These are phyloP conservation scores for Rosa chinensis DNA, from an alignment of 306 rosid genomes.

Conservation along the genomic window DNA sequence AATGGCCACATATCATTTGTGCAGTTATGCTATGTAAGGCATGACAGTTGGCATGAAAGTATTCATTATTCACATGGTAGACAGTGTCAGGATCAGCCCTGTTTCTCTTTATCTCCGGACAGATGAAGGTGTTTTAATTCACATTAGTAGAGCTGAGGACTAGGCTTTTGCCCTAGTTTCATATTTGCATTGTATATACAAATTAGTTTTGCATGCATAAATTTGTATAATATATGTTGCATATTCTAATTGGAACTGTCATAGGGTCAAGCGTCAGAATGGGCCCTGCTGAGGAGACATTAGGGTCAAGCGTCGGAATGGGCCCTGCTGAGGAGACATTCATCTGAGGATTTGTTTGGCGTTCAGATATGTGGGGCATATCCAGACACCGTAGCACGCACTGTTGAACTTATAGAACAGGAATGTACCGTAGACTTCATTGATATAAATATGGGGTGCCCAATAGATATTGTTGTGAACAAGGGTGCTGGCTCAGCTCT, in stretches of 20 bases:
- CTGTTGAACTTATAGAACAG: conserved; percentile 76
- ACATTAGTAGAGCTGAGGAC: too few species aligned
- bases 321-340: conserved; percentile 87
- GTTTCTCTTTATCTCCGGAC: neutral
- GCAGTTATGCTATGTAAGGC: neutral
- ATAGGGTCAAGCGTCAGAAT: conserved; percentile 97
- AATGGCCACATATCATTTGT: neutral
- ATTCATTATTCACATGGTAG: neutral
- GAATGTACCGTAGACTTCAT: conserved; percentile 85
- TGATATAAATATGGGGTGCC: conserved; percentile 97
- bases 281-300: conserved; percentile 92
- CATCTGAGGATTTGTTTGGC: conserved; percentile 87
- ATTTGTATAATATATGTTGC: conserved; percentile 3
- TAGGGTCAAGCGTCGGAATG: conserved; percentile 99
- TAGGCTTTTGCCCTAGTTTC: too few species aligned
- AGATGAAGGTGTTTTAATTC: neutral
- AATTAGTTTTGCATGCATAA: neutral
- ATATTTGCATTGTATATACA: neutral
- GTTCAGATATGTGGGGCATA: conserved; percentile 91
- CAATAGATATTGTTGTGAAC: conserved; percentile 85
- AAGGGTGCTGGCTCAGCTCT: conserved; percentile 99
- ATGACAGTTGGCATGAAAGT: neutral
- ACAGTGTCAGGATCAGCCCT: neutral
- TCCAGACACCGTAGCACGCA: conserved; percentile 71
- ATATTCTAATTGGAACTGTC: conserved; percentile 9